A percentile compares a stretch with the other conserved stretches of the same genome.
Evolutionary conservation across 2,329 filamentous ascomycete species (phyloP).

Genomic region (Fusarium haematococcum): DNA sequence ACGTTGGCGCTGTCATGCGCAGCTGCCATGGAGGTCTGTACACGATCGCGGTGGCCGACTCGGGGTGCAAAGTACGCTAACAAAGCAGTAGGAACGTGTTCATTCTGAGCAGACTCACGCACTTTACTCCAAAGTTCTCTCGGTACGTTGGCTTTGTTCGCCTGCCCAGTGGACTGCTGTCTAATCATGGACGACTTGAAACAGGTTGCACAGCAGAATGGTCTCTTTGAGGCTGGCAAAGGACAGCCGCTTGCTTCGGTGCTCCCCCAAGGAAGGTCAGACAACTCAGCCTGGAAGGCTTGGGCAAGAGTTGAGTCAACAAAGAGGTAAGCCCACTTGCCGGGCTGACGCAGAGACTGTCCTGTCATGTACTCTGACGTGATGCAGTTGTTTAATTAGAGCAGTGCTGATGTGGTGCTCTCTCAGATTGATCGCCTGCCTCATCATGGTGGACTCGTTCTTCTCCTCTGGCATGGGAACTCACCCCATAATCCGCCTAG

Average conservation of each 20-base stretch:
- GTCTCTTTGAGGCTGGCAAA: background rate
- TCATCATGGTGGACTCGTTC: background rate
- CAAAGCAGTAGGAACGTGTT: background rate
- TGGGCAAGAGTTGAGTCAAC: conserved; percentile 9
- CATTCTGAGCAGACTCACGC: background rate
- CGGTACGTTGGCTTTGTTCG: background rate
- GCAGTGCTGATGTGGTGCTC: background rate
- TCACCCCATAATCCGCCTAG: background rate
- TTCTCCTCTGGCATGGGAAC: background rate
- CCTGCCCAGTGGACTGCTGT: background rate
- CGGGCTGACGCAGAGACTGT: background rate
- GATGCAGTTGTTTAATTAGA: background rate
- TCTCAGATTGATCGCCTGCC: background rate
- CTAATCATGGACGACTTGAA: background rate
- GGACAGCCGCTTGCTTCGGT: background rate
- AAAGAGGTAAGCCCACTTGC: background rate
- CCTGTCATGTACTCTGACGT: background rate
- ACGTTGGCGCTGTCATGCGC: background rate
- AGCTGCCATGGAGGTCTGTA: background rate
- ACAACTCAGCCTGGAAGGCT: conserved; percentile 8
- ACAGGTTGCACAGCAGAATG: background rate
- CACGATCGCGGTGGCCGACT: background rate
- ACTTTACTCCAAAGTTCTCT: background rate
- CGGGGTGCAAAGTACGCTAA: background rate
- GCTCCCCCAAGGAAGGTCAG: background rate